Conservation (phyloP, 2,329 filamentous ascomycete genomes). For the Stachybotrys echinatus region DNA sequence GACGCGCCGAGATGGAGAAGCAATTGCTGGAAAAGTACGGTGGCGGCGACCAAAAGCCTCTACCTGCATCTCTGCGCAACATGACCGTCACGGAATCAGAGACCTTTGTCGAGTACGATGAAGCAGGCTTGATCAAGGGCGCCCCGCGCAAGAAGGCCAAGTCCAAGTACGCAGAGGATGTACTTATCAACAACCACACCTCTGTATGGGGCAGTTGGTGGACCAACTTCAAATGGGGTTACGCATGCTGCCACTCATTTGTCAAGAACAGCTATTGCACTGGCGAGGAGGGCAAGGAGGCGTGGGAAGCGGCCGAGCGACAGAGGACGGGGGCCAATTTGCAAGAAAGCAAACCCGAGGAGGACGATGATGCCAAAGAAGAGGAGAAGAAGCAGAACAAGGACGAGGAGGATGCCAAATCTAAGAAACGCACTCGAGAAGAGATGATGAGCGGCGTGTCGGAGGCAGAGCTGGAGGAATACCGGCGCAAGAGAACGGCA, state of each 20-base stretch:
- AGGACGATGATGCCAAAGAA: conserved; percentile 21
- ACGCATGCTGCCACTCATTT: conserved; percentile 87
- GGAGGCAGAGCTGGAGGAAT: conserved; percentile 82
- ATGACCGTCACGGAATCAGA: conserved; percentile 75
- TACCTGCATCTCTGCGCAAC: conserved; percentile 58
- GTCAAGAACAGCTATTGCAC: conserved; percentile 98
- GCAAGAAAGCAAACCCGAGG: conserved; percentile 22
- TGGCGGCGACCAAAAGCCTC: conserved; percentile 49
- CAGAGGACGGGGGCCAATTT: conserved; percentile 45
- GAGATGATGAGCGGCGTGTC: conserved; percentile 75
- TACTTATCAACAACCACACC: conserved; percentile 85
- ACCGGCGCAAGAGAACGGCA: conserved; percentile 67
- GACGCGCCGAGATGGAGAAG: conserved; percentile 63
- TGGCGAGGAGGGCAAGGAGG: conserved; percentile 77
- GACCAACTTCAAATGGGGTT: conserved; percentile 92
- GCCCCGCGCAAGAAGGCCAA: conserved; percentile 68
- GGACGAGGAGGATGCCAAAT: conserved; percentile 24
- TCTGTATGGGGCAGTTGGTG: conserved; percentile 98
- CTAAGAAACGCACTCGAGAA: conserved; percentile 64
- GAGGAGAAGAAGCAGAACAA: conserved; percentile 16
- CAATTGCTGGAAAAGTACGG: conserved; percentile 80
- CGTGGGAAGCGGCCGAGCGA: conserved; percentile 70
- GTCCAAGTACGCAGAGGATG: conserved; percentile 88
- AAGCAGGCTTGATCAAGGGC: conserved; percentile 85
- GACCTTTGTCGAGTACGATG: conserved; percentile 89